Evolutionary conservation across 495 filamentous ascomycete genomes (phyloP).

Genomic region (Chaetomium fimeti): DNA sequence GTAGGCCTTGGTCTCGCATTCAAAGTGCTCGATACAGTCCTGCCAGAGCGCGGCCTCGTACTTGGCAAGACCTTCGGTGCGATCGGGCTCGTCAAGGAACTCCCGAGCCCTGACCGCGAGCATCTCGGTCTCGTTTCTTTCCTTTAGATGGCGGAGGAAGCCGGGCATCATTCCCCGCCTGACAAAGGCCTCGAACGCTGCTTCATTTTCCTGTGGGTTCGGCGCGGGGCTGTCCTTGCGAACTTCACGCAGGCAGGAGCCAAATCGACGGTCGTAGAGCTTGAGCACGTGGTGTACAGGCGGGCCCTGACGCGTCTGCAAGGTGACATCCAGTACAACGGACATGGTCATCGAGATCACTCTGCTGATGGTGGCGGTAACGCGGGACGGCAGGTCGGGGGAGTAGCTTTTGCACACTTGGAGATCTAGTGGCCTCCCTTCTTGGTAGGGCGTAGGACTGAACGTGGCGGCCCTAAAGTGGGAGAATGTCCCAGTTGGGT

Average conservation of each 20-base stretch:
- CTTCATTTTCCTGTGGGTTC: slow-evolving; percentile 9
- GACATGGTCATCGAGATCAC: slow-evolving; percentile 18
- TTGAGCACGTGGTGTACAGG: slow-evolving; percentile 14
- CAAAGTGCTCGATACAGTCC: slow-evolving; percentile 15
- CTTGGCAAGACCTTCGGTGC: slow-evolving; percentile 18
- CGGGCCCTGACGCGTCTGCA: slow-evolving; percentile 8
- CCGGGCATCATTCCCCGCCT: slow-evolving; percentile 17
- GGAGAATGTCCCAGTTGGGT: slow-evolving; percentile 7
- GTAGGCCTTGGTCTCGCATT: slow-evolving; percentile 20
- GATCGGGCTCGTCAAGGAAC: slow-evolving; percentile 14
- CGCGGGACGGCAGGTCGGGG: slow-evolving; percentile 4
- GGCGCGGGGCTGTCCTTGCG: neutral
- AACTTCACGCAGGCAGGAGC: slow-evolving; percentile 8
- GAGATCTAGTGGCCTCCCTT: slow-evolving; percentile 11
- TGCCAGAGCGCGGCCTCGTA: slow-evolving; percentile 16
- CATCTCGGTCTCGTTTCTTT: slow-evolving; percentile 7
- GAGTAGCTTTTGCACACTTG: slow-evolving; percentile 19
- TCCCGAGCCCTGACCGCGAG: neutral
- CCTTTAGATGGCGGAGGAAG: slow-evolving; percentile 8
- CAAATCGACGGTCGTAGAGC: slow-evolving; percentile 23
- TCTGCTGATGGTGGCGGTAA: slow-evolving; percentile 17
- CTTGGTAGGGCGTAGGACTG: slow-evolving; percentile 11
- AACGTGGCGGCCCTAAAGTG: slow-evolving; percentile 16
- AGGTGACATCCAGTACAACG: slow-evolving; percentile 19
- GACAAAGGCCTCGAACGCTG: slow-evolving; percentile 17